Evolutionary conservation across 1,139 yeast species (phyloP), one percentile per base, ranked within the genome.

Genomic region (Yamadazyma kanchanaburiensis): DNA sequence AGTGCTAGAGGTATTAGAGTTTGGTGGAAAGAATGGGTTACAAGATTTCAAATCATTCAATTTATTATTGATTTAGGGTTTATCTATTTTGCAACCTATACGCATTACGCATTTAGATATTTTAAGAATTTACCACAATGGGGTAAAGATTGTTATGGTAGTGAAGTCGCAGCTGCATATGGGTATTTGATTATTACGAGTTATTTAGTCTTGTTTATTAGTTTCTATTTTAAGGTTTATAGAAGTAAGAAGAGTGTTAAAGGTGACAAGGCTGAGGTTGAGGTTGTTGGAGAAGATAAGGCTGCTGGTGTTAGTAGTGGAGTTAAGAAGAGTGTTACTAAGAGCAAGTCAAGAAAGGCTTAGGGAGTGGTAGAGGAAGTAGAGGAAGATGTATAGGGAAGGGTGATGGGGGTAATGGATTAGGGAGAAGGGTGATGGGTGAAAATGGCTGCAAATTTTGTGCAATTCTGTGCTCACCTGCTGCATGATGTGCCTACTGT

Each of bases 1-100:
- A 75, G 91, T 45, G 87, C 97, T 12, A 77, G 95, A 59, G 95
- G 96, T 38, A 85, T 89, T 55, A 80, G 91, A 49, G 96, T 91
- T 37, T 89, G 97, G 97, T 91, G 98, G 98, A 91, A 91, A 66
- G 95, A 89, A 66, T 91, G 96, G 96, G 96, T 91, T 48, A 91
- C 98, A 31, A 77, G 95, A 46, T 80, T 86, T 74, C 98, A 91
- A 70, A 91, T 91, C 63, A 75, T 85, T 50, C 98, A 91, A 67
- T 91, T 91, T 53, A 69, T 91, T 51, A 73, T 91, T 51, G 98
- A 91, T 60, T 75, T 91, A 55, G 77, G 74, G 26, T 88, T 88
- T 55, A 95, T 89, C 44, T 89, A 88, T 70, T 86, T 85, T 58
- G 96, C 96, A 34, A 81, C 95, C 33, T 89, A 86, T 70, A 80